Percentiles rank a stretch among this genome's conserved stretches.
Evolutionary conservation across 306 rosid genomes (phyloP).

Genomic region (Corylus avellana): DNA sequence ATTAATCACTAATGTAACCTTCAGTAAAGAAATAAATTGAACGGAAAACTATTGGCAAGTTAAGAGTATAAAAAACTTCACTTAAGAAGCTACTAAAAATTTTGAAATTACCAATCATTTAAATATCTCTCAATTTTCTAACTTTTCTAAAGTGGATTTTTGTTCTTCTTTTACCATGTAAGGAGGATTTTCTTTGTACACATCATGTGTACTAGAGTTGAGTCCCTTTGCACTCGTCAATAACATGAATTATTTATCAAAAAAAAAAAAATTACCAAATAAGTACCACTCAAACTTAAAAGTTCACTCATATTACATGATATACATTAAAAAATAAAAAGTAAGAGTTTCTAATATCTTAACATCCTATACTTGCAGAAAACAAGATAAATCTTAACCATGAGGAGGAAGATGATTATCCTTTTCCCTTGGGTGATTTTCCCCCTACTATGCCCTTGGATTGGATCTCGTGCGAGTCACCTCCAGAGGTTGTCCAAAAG

Average conservation of each 20-base stretch:
- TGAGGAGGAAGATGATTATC: too few species aligned
- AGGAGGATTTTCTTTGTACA: too few species aligned
- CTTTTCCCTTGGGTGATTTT: too few species aligned
- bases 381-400: neutral
- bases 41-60: neutral
- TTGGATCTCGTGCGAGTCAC: too few species aligned
- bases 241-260: too few species aligned
- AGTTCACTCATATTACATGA: neutral
- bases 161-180: too few species aligned
- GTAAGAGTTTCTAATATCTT: neutral
- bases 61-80: neutral
- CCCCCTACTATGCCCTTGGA: too few species aligned
- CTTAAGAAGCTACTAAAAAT: neutral
- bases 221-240: too few species aligned
- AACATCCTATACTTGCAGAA: neutral
- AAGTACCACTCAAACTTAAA: neutral
- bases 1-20: neutral
- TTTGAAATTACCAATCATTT: neutral
- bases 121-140: neutral
- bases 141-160: too few species aligned
- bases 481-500: too few species aligned
- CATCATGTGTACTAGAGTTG: too few species aligned
- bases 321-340: neutral
- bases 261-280: too few species aligned
- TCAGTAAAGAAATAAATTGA: neutral